Conservation (phyloP, 352 stramenopile genomes). For the Globisporangium nagaii region DNA sequence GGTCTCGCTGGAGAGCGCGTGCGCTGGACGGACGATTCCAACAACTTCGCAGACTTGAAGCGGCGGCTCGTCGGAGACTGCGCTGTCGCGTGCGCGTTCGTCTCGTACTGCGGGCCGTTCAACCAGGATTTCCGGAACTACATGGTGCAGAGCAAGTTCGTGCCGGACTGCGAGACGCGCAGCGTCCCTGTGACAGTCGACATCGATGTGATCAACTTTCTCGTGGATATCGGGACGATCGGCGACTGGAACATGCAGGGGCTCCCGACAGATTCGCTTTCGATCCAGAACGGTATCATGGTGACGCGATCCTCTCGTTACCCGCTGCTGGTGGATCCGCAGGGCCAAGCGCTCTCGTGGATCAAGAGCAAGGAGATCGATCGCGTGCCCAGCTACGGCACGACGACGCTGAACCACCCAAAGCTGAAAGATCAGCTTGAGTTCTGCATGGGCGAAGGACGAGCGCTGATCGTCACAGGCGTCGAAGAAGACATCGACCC, state of each 20-base stretch:
- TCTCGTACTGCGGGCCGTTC: slow-evolving; percentile 98
- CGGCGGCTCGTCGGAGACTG: slow-evolving; percentile 95
- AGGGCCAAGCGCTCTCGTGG: slow-evolving; percentile 97
- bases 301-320: slow-evolving; percentile 95
- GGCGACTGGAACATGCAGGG: slow-evolving; percentile 98
- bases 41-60: slow-evolving; percentile 97
- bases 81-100: slow-evolving; percentile 95
- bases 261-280: slow-evolving; percentile 95
- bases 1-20: slow-evolving; percentile 94
- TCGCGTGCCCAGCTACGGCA: slow-evolving; percentile 93
- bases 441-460: slow-evolving; percentile 96
- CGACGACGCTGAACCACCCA: slow-evolving; percentile 93
- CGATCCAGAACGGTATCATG: slow-evolving; percentile 98
- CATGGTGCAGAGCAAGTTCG: slow-evolving; percentile 96
- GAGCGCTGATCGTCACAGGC: slow-evolving; percentile 91
- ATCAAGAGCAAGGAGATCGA: slow-evolving; percentile 94
- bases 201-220: slow-evolving; percentile 95
- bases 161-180: slow-evolving; percentile 88
- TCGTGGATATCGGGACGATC: slow-evolving; percentile 97
- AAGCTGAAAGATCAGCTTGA: slow-evolving; percentile 98
- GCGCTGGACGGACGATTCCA: slow-evolving; percentile 97
- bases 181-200: slow-evolving; percentile 93
- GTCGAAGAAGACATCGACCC: slow-evolving; percentile 99
- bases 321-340: slow-evolving; percentile 96
- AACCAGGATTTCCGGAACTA: slow-evolving; percentile 97